Evolutionary conservation across 768 basidiomycete species (phyloP), one percentile per base, ranked within the genome.

Genomic region (Russula dissimulans): DNA sequence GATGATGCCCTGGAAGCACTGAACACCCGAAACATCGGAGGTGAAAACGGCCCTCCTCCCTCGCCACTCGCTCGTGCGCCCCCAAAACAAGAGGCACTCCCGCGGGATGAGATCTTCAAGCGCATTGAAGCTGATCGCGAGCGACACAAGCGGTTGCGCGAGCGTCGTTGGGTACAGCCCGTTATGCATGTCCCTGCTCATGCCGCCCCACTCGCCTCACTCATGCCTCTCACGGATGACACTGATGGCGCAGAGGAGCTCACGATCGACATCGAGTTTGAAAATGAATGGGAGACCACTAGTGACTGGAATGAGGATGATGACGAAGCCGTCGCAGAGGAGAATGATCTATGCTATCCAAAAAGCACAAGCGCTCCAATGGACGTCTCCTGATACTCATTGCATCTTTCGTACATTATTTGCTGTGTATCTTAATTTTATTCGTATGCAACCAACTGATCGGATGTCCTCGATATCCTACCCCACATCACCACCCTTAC

Each of bases 301-400:
- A 91, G 89, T 65, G 89, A 91, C 73, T 91, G 89, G 88, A 91
- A 91, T 70, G 89, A 91, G 70, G 89, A 91, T 63, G 89, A 91
- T 66, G 84, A 86, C 2, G 89, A 91, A 60, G 87, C 85, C 3
- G 82, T 81, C 18, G 71, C 69, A 22, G 89, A 91, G 67, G 87
- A 91, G 71, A 83, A 81, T 56, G 79, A 78, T 49, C 69, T 90
- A 4, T 89, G 89, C 69, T 89, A 86, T 72, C 81, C 84, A 45
- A 65, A 78, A 58, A 71, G 69, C n/a, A 53, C 44, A 15, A 17
- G 17, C 47, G 70, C 73, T 29, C 71, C 71, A 5, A 78, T 78
- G 75, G 74, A 77, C 66, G 62, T 74, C 71, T 73, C 7, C 70
- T 76, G 3, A 79, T 62, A 39, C 45, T 32, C 39, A 22, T 52